Conservation (phyloP, 306 rosid genomes). For the Oemleria cerasiformis region DNA sequence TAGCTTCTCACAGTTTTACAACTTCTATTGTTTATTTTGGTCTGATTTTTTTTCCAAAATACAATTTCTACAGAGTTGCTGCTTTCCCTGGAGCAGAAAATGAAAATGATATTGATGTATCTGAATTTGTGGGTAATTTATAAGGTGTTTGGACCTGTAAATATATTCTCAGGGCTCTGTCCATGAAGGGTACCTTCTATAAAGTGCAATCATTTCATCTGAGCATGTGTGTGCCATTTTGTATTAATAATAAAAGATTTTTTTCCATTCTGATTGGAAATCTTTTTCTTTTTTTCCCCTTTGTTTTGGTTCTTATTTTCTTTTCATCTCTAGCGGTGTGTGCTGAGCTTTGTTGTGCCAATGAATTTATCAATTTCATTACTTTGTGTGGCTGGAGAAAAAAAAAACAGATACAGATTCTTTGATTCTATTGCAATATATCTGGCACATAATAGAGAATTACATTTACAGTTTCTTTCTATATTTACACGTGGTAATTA, state of each 20-base stretch:
- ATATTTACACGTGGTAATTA: too few relatives aligned
- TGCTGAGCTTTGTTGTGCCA: background rate
- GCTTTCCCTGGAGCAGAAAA: conserved; percentile 60
- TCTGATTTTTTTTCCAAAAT: conserved; percentile 17
- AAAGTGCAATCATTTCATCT: conserved; percentile 17
- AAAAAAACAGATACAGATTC: conserved; percentile 18
- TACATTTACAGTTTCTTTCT: too few relatives aligned
- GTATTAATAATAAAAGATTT: conserved; percentile 22
- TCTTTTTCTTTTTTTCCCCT: background rate
- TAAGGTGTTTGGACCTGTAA: conserved; percentile 53
- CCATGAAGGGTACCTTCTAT: conserved; percentile 19
- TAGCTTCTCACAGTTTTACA: background rate
- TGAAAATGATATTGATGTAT: conserved; percentile 25
- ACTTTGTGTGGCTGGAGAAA: conserved; percentile 11
- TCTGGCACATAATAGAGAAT: background rate
- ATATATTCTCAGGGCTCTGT: conserved; percentile 35
- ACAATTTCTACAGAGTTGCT: conserved; percentile 57
- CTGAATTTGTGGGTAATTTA: conserved; percentile 28
- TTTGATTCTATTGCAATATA: conserved; percentile 21
- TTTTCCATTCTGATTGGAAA: conserved; percentile 12
- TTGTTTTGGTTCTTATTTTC: background rate
- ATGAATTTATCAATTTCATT: background rate
- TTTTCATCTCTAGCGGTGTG: conserved; percentile 5
- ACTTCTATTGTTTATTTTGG: conserved; percentile 9
- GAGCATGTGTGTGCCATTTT: conserved; percentile 29